A percentile compares a stretch with the other conserved stretches of the same genome.
phyloP scores from a whole-genome alignment of 208 protist species.

The Histomonas meleagridis region DNA sequence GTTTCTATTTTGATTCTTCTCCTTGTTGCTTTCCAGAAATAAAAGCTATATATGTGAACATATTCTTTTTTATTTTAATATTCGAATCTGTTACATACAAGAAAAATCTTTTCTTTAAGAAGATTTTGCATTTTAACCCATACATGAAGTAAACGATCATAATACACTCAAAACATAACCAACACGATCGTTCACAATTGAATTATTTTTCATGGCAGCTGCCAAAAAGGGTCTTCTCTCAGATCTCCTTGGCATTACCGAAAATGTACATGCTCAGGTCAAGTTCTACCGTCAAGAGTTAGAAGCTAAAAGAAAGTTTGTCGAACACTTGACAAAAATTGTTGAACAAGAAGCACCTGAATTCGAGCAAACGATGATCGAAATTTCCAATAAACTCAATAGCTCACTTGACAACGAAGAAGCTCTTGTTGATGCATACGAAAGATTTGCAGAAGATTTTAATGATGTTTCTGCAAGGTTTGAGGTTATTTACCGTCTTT shows the following conservation, averaged over 20 bases:
- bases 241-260: background rate
- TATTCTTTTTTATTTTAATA: too few relatives aligned
- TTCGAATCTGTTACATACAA: too few relatives aligned
- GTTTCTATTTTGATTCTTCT: too few relatives aligned
- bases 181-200: too few relatives aligned
- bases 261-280: background rate
- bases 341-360: conserved; percentile 6
- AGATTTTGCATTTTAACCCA: too few relatives aligned
- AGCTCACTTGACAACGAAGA: background rate
- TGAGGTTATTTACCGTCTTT: background rate
- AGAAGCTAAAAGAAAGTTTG: background rate
- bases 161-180: too few relatives aligned
- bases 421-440: background rate
- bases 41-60: too few relatives aligned
- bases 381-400: background rate
- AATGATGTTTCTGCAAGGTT: conserved; percentile 4
- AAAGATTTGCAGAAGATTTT: background rate
- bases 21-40: too few relatives aligned
- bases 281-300: background rate
- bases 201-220: too few relatives aligned
- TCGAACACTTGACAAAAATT: background rate
- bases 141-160: too few relatives aligned
- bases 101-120: too few relatives aligned
- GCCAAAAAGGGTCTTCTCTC: background rate
- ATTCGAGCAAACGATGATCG: background rate